phyloP scores from a whole-genome alignment of 306 rosid genomes.

The Pueraria montana region DNA sequence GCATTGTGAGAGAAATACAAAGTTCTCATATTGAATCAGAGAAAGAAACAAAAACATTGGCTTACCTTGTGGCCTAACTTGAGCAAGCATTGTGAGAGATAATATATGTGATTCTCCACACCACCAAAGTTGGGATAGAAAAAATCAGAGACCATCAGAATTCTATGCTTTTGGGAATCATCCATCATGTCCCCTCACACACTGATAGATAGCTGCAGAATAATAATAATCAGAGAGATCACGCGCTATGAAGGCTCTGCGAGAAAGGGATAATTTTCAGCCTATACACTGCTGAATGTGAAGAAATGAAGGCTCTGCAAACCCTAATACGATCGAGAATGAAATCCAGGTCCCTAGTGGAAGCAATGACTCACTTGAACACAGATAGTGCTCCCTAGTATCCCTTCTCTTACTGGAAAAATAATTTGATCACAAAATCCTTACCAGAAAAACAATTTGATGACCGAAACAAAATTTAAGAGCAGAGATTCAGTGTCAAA shows the following conservation, averaged over 20 bases:
- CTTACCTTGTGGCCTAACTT: conserved; percentile 95
- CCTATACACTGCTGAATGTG: no score
- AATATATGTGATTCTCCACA: conserved; percentile 88
- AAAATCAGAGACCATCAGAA: conserved; percentile 91
- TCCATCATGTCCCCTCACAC: conserved; percentile 53
- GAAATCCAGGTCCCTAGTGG: background rate
- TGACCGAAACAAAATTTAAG: background rate
- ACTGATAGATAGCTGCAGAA: conserved; percentile 42
- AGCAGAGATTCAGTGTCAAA: background rate
- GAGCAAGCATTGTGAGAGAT: conserved; percentile 86
- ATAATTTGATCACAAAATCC: background rate
- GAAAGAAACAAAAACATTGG: background rate
- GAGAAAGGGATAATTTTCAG: no score
- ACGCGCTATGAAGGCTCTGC: background rate
- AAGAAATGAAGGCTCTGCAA: background rate
- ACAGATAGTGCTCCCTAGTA: background rate
- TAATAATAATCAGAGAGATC: background rate
- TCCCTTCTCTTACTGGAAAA: background rate
- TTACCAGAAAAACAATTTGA: background rate
- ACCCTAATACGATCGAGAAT: background rate
- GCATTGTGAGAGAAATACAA: background rate
- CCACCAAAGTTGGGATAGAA: conserved; percentile 98
- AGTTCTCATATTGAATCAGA: background rate
- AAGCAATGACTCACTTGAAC: background rate
- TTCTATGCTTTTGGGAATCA: conserved; percentile 65